Evolutionary conservation across 208 protist genomes (phyloP).

Genomic region (Porcisia hertigi): DNA sequence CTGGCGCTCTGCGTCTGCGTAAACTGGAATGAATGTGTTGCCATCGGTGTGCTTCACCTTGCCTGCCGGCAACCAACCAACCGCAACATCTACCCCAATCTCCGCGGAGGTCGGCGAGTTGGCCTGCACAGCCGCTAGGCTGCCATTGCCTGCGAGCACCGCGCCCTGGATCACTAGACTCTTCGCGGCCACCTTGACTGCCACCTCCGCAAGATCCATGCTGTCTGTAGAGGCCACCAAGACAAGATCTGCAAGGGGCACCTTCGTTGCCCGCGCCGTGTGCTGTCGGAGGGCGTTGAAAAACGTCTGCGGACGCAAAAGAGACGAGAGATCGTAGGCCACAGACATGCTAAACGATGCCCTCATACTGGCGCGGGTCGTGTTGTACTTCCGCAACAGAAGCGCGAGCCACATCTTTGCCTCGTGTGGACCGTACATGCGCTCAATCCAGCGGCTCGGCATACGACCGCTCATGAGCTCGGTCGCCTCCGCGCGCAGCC

Average conservation of each 20-base stretch:
- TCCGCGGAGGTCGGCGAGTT: slow-evolving; percentile 69
- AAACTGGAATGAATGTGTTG: slow-evolving; percentile 64
- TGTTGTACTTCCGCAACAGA: slow-evolving; percentile 65
- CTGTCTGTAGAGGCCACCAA: slow-evolving; percentile 48
- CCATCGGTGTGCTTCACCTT: slow-evolving; percentile 24
- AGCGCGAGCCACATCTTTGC: slow-evolving; percentile 81
- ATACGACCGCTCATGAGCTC: slow-evolving; percentile 85
- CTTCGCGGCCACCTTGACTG: slow-evolving; percentile 52
- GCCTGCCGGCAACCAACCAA: slow-evolving; percentile 53
- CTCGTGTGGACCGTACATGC: slow-evolving; percentile 84
- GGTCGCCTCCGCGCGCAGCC: slow-evolving; percentile 66
- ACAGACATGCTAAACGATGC: slow-evolving; percentile 45
- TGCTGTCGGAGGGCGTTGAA: slow-evolving; percentile 95
- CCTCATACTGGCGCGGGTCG: slow-evolving; percentile 31
- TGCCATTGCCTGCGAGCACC: slow-evolving; percentile 38
- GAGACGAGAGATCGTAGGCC: slow-evolving; percentile 74
- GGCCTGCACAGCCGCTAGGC: slow-evolving; percentile 37
- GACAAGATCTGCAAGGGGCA: slow-evolving; percentile 81
- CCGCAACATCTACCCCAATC: slow-evolving; percentile 49
- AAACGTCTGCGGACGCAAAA: slow-evolving; percentile 94
- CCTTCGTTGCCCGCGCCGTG: slow-evolving; percentile 76
- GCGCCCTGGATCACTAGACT: slow-evolving; percentile 84
- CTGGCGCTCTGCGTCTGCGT: slow-evolving; percentile 61
- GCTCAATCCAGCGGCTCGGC: slow-evolving; percentile 84
- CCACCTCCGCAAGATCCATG: slow-evolving; percentile 14